Evolutionary conservation across 352 stramenopile species (phyloP).

Genomic region (Phytophthora syringae): DNA sequence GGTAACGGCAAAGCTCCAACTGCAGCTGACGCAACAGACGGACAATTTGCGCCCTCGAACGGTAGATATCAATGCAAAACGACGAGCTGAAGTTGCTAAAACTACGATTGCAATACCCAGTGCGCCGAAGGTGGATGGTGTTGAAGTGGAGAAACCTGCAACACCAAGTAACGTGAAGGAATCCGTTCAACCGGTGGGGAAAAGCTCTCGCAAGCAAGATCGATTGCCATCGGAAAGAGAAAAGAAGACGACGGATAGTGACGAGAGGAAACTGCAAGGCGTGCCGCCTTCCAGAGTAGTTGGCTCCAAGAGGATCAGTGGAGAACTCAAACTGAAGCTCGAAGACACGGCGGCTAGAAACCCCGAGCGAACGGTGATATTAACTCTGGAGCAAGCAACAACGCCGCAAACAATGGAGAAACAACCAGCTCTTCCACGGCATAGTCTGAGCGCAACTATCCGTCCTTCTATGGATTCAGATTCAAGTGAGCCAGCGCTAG

Average conservation of each 20-base stretch:
- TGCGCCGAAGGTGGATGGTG: too few species aligned
- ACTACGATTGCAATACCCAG: not conserved
- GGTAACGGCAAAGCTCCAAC: not conserved
- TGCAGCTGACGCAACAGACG: not conserved
- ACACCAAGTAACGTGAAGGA: not conserved
- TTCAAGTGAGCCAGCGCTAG: not conserved
- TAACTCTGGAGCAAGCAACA: not conserved
- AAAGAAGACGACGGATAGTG: not conserved
- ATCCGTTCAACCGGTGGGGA: not conserved
- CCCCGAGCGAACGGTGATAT: not conserved
- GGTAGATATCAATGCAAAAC: not conserved
- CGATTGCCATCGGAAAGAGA: not conserved
- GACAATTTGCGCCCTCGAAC: not conserved
- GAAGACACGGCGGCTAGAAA: not conserved
- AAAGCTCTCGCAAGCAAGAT: not conserved
- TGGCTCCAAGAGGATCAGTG: not conserved
- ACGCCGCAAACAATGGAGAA: not conserved
- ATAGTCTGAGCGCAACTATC: not conserved
- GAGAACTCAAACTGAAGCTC: not conserved
- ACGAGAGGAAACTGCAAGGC: not conserved
- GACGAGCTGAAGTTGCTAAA: not conserved
- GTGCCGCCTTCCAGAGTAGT: not conserved
- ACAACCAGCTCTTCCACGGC: not conserved
- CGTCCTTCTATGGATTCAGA: not conserved
- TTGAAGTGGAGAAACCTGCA: too few species aligned